phyloP scores from a whole-genome alignment of 2,329 filamentous ascomycete genomes.

The Verticillium nonalfalfae region DNA sequence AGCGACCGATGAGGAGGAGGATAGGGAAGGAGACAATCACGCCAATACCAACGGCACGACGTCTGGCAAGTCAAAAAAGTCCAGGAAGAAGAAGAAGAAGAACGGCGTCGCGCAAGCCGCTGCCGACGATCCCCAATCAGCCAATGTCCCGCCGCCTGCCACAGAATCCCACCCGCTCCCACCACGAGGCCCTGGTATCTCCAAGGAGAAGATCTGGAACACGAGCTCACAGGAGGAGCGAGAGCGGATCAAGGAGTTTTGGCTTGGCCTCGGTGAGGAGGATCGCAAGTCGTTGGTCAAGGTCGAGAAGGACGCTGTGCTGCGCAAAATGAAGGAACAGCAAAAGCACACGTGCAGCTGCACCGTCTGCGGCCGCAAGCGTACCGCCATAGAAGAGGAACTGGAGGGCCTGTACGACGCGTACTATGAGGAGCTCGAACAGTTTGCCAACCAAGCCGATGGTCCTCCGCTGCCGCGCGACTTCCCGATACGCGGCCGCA shows the following conservation, averaged over 20 bases:
- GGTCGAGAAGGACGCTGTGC: conserved; percentile 95
- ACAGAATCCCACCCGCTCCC: conserved; percentile 16
- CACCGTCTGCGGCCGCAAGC: conserved; percentile 92
- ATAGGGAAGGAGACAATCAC: conserved; percentile 27
- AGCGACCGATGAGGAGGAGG: conserved; percentile 50
- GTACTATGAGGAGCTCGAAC: conserved; percentile 96
- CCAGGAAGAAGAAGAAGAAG: conserved; percentile 66
- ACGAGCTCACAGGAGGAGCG: conserved; percentile 91
- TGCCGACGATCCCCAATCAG: conserved; percentile 20
- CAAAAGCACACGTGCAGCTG: conserved; percentile 99
- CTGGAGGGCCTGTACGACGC: conserved; percentile 96
- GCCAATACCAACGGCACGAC: conserved; percentile 20
- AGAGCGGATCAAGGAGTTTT: conserved; percentile 96
- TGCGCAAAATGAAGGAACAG: conserved; percentile 99
- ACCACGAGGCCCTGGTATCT: conserved; percentile 37
- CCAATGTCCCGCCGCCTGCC: conserved; percentile 15
- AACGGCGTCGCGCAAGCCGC: conserved; percentile 20
- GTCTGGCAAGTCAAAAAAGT: conserved; percentile 47
- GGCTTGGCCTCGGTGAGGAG: conserved; percentile 88
- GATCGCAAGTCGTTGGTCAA: conserved; percentile 94
- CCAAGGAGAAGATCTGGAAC: conserved; percentile 92
- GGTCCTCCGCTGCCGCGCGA: conserved; percentile 63
- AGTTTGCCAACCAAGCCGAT: conserved; percentile 83
- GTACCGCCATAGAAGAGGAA: conserved; percentile 96
- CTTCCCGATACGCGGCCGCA: conserved; percentile 52